Evolutionary conservation across 306 rosid genomes (phyloP), one percentile per base, ranked within the genome.

Genomic region (Casuarina glauca): DNA sequence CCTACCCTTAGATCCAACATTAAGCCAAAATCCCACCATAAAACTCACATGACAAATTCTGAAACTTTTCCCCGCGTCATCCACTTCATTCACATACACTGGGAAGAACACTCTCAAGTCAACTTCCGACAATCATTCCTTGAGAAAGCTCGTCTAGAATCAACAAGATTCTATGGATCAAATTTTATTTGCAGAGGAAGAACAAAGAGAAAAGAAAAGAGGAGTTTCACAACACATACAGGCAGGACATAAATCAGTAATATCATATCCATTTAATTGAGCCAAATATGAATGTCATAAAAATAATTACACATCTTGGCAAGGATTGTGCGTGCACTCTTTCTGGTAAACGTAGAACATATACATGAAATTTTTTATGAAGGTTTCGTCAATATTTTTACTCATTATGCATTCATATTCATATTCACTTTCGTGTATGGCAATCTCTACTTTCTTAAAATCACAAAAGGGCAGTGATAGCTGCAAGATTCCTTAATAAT

Each of bases 61-160:
- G 1, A 20, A 20, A 20, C 7, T 20, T 9, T 57, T 8, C 8
- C 13, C 63, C 20, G 9, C 20, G 26, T 57, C 38, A 32, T 3
- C 32, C 49, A 20, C 20, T 64, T 58, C 12, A 52, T 35, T 73
- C 62, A 54, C 73, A 44, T 39, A 43, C 7, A 58, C 19, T 52
- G 49, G 69, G 50, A 74, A 68, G 17, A 69, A 84, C 44, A 38
- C 46, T 42, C 3, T 73, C 42, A 41, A 77, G 54, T 58, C 53
- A 69, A 61, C 49, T 70, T 77, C 60, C 19, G 73, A 7, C 6
- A 55, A 26, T 41, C 72, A 46, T 20, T 64, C 49, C 79, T 48
- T 60, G 36, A 19, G 63, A 57, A 57, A 19, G 38, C 58, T 42
- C 12, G 8, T 32, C 69, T 26, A 77, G 43, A 54, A 16, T 19